Base-by-base conservation (phyloP, 768 basidiomycete genomes). In the Rhodotorula taiwanensis region DNA sequence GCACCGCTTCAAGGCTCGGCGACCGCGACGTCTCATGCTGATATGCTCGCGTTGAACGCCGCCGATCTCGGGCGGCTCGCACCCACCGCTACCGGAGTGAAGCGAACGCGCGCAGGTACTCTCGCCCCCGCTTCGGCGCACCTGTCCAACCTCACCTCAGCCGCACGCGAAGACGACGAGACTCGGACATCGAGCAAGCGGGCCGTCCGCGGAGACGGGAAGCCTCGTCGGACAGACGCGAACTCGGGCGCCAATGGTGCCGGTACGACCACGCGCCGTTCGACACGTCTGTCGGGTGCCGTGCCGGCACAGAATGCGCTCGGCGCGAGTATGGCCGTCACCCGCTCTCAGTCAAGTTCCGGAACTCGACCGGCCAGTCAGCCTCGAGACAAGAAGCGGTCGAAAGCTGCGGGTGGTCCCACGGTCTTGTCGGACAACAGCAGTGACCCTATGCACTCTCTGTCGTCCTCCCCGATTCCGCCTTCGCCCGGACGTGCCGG, bases 231-330 rank as follows among this genome's bases (percentile, higher is more conserved):
- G 4, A 42, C 41, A 11, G 48, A 70, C 75, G 78, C 52, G 70
- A 68, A 65, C 79, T 79, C 52, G 27, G 11, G 18, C 4, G 5
- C 34, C 33, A 72, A 70, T 59, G 74, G n/a, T 79, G 48, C 81
- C 77, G 64, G 62, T 80, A 58, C n/a, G n/a, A n/a, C n/a, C n/a
- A 80, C 84, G 57, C 81, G 89, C 72, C 81, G 88, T 70, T 89
- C 87, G 76, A 83, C 84, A 53, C 83, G 89, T 61, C 76, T 90
- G 21, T 64, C 62, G 3, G 34, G 36, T 39, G 58, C 4, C 47
- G 61, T 14, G 34, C 67, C 5, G 25, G 55, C 6, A 34, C 47
- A 48, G 47, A 39, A 23, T 20, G 44, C 47, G 13, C 18, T 16
- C 28, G 28, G 49, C 31, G 49, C 33, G 5, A 53, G 48, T 4